Evolutionary conservation across 1,139 yeast species (phyloP), one percentile per base, ranked within the genome.

Genomic region (Geotrichum histeridarum): DNA sequence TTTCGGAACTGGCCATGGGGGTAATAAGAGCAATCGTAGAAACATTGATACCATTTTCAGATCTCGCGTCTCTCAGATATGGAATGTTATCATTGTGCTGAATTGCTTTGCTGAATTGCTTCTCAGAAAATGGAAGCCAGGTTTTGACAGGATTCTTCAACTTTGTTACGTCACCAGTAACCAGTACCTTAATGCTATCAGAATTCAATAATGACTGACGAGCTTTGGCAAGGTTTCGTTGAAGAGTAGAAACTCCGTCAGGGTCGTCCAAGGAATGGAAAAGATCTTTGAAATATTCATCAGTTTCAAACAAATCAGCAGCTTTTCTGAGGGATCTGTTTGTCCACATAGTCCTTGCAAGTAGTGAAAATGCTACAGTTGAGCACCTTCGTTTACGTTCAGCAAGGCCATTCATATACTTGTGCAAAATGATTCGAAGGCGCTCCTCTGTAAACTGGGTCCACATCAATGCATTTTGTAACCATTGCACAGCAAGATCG

Each of bases 1-100:
- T 85, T 61, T 91, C 96, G 0, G 95, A 84, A 0, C 95, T 91
- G 11, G 97, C 93, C 11, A 91, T 81, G 0, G 88, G 78, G 1
- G 86, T 77, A 47, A 93, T 72, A 59, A 73, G 77, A 0, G 95
- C 95, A 46, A 77, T 75, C 4, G 74, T 69, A 8, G 78, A 69
- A 52, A 89, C 81, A 0, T 66, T 58, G 12, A 63, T 58, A 35
- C 96, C 96, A 8, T 79, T 65, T 1, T 74, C 73, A 1, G 95
- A 82, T 46, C 80, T 73, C 42, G 78, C 79, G 17, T 78, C 73
- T 50, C 72, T 71, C 1, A 88, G 73, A 18, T 82, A 76, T 9
- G 95, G 93, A 2, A 79, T 57, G 0, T 48, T 37, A 22, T 22
- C 38, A n/a, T 33, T 33, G 15, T 45, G 37, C 22, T 31, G 14